Conservation (phyloP, 2,329 filamentous ascomycete species). For the Scleromitrula shiraiana region DNA sequence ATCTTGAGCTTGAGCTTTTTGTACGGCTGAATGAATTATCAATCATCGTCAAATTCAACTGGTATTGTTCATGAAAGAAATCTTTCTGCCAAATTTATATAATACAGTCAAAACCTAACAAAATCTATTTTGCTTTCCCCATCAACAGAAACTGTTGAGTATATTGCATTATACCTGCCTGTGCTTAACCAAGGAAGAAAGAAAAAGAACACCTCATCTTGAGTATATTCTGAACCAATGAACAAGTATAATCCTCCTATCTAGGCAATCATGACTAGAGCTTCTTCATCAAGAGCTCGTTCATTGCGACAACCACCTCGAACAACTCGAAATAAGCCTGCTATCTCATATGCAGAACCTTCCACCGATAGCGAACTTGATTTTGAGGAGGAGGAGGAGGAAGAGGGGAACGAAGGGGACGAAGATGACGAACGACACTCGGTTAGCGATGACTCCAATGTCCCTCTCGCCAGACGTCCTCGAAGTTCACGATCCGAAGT, state of each 20-base stretch:
- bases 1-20: too few relatives aligned
- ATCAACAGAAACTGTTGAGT: too few relatives aligned
- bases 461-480: neutral
- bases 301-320: slow-evolving; percentile 1
- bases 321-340: slow-evolving; percentile 1
- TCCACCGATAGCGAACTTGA: slow-evolving; percentile 8
- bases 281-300: neutral
- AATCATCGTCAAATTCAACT: too few relatives aligned
- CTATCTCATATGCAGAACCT: slow-evolving; percentile 8
- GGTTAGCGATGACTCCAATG: neutral
- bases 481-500: neutral
- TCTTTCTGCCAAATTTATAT: too few relatives aligned
- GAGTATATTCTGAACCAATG: too few relatives aligned
- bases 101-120: too few relatives aligned
- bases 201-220: too few relatives aligned
- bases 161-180: too few relatives aligned
- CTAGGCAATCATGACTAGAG: slow-evolving; percentile 1
- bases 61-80: too few relatives aligned
- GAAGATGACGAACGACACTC: neutral
- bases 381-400: slow-evolving; percentile 2
- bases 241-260: neutral
- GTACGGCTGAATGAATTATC: too few relatives aligned
- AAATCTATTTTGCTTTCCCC: too few relatives aligned
- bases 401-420: neutral
- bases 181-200: too few relatives aligned